Base-by-base conservation (phyloP, 2,329 filamentous ascomycete species). In the Fusarium agapanthi region DNA sequence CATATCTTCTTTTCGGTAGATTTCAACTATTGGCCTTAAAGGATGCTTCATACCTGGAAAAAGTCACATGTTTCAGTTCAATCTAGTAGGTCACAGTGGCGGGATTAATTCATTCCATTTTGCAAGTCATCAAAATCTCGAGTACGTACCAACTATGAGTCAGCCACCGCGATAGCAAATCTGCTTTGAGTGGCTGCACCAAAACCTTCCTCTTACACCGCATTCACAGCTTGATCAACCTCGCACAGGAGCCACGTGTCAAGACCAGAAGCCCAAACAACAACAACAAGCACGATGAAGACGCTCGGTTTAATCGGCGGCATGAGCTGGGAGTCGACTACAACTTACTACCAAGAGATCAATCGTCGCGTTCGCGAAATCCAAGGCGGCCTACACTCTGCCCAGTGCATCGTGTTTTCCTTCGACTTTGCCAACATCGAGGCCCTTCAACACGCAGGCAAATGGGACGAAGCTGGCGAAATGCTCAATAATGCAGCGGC, bases 271-370 rank as follows among this genome's bases (percentile, higher is more conserved):
- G 20, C 11, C 13, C 10, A 50, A 34, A 47, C 14, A 53, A 34
- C 26, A 7, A 16, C 2, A n/a, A 20, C 16, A 34, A 24, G n/a
- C 66, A 57, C 37, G 1, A 78, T 77, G 78, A 78, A 76, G 53
- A 78, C 76, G 1, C 50, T 78, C 4, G 77, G 77, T 4, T 34
- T 79, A 1, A 68, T 79, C 14, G 77, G 76, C 4, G 77, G 77
- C 20, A 79, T 77, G 76, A 78, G 72, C 50, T 78, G 72, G 72
- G 74, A 78, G 16, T 77, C 77, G 0, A 79, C 76, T 3, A 68
- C 70, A 0, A 75, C 69, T 1, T 79, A 79, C 61, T 78, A 78
- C 45, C 72, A 75, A 38, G 69, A 75, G 15, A 77, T 78, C 54
- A 78, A 78, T 24, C 66, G 74, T 11, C 72, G 72, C 4, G 74